Evolutionary conservation across 768 basidiomycete genomes (phyloP), one percentile per base, ranked within the genome.

Genomic region (Leccinum uliginosum): DNA sequence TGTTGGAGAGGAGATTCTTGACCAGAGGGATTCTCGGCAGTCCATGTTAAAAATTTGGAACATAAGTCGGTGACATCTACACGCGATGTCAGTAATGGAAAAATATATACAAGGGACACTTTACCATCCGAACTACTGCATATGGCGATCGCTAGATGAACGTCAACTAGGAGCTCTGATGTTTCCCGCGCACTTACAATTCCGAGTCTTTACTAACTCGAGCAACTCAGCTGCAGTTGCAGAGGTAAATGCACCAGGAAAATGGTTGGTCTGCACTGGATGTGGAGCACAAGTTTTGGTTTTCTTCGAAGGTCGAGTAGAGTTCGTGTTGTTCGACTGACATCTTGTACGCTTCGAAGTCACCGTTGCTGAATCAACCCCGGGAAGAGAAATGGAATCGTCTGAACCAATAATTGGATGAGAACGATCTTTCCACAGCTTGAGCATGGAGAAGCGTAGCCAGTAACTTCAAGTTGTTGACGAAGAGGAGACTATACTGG

Each of bases 351-450:
- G 64, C 40, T 66, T 66, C 52, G 54, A 55, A 34, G 56, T 50
- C 40, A 17, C 34, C 34, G 53, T 47, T 48, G 40, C 35, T 29
- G n/a, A 40, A 40, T 40, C 38, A n/a, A 51, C n/a, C n/a, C n/a
- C n/a, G n/a, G n/a, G n/a, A n/a, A n/a, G 56, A 51, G 59, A 30
- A 62, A 52, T 53, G 63, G 74, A 59, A 50, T 54, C 54, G 55
- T 62, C 62, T 58, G 53, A 29, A 21, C 23, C 23, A 21, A n/a
- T 43, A 19, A 24, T 44, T 26, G 51, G n/a, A 27, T 50, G 56
- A 57, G 63, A 59, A 21, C 57, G 53, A 4, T 69, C 61, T 49
- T 57, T 67, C 67, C 65, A 66, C 38, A 59, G 48, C 48, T 61
- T 62, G 58, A 65, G 65, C 67, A 68, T 68, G 6, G 10, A 34